Evolutionary conservation across 106 monocot species (phyloP), one percentile per base, ranked within the genome.

Genomic region (Dendrobium catenatum): DNA sequence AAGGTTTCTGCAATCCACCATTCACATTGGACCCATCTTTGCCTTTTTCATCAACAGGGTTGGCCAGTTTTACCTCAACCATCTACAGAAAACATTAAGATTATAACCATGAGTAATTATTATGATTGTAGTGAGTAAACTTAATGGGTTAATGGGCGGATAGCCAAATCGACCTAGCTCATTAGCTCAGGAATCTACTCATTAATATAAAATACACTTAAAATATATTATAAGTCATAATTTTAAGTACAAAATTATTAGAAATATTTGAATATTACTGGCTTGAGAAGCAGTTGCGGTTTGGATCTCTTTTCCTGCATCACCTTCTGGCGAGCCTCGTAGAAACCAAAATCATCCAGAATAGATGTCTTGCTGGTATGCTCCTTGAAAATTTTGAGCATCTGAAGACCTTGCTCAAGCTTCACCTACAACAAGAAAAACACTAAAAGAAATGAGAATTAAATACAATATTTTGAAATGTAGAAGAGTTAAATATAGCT

Each of bases 321-420:
- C 17, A 77, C 78, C 83, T 93, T 96, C 83, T 96, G 91, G 0
- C 95, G 88, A 22, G 68, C 72, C 75, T 96, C 93, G 76, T 96
- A 96, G 75, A 96, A 96, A 22, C 61, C 33, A 47, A 96, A 93
- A 76, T 96, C 95, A 87, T 96, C 91, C 79, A 96, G 55, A 66
- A 93, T 88, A 15, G 86, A 89, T 4, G 93, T 87, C 80, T 90
- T 93, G 84, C 85, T 86, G 70, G 78, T 82, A 85, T 95, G 89
- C 9, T 95, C 93, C 75, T 95, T 95, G 72, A 95, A 95, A 41
- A 95, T n/a, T 68, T 88, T 91, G 3, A 95, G 85, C 82, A 95
- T 70, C 82, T 93, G 89, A 82, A 95, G 80, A 4, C 95, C 93
- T 78, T 88, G 90, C 54, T 88, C 93, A 73, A 95, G 83, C 51